Evolutionary conservation across 2,329 filamentous ascomycete species (phyloP).

Genomic region (Tolypocladium sp.): DNA sequence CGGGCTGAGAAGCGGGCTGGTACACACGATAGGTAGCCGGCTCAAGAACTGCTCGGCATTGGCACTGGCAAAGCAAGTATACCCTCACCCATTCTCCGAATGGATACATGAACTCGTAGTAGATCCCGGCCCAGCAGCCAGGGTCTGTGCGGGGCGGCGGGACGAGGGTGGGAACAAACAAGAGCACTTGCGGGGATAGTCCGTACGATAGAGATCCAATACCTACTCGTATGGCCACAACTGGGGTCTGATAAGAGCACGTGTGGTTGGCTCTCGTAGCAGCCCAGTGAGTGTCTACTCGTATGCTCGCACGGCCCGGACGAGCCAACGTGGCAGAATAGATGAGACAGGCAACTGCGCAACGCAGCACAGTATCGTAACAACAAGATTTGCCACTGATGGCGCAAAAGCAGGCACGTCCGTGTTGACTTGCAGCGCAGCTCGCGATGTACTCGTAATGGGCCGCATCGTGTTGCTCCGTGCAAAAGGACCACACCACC

Average conservation of each 20-base stretch:
- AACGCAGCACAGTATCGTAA: background rate
- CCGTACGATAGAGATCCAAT: background rate
- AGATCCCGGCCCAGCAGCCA: background rate
- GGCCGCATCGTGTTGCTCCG: background rate
- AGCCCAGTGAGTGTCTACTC: background rate
- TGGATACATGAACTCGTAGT: background rate
- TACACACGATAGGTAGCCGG: background rate
- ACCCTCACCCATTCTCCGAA: background rate
- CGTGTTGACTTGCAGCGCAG: background rate
- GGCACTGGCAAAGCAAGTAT: background rate
- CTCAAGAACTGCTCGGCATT: background rate
- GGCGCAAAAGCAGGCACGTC: background rate
- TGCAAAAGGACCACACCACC: background rate
- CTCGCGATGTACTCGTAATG: background rate
- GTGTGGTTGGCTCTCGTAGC: background rate
- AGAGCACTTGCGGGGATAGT: too few species aligned
- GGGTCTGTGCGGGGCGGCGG: background rate
- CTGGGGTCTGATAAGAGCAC: background rate
- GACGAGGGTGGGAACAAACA: background rate
- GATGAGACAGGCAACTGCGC: background rate
- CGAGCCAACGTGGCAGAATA: background rate
- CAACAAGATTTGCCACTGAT: background rate
- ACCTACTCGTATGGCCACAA: too few species aligned
- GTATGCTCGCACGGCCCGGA: background rate
- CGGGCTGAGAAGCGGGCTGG: background rate